These are phyloP conservation scores for Populus trichocarpa DNA, from an alignment of 441 rosid genomes.

Conservation along the genomic window DNA sequence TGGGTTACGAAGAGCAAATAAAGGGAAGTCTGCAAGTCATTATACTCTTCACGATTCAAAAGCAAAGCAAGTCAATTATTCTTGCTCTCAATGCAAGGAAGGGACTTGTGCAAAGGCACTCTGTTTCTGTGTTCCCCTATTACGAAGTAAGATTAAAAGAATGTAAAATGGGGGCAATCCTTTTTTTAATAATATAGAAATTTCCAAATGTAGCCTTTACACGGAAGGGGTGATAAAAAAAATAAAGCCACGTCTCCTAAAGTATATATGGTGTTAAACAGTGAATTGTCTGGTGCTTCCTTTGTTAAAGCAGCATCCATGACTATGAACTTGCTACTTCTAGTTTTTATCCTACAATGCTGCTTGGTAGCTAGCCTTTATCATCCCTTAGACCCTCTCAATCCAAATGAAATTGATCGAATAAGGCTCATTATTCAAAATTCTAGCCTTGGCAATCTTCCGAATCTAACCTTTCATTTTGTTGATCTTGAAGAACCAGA, in stretches of 20 bases:
- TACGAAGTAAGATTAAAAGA: not conserved
- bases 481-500: constrained; percentile 76
- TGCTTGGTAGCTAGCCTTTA: constrained; percentile 21
- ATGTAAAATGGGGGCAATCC: not conserved
- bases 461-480: constrained; percentile 62
- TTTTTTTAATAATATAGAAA: not conserved
- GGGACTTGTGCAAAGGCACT: not conserved
- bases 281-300: not conserved
- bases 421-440: constrained; percentile 37
- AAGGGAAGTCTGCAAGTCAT: not conserved
- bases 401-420: constrained; percentile 51
- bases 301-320: constrained; percentile 21
- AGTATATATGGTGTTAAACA: constrained; percentile 6
- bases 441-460: constrained; percentile 35
- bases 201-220: not conserved
- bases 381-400: constrained; percentile 72
- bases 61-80: constrained; percentile 11
- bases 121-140: not conserved
- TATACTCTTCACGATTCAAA: constrained; percentile 6
- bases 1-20: not conserved
- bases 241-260: not conserved
- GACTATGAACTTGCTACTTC: constrained; percentile 24
- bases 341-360: constrained; percentile 33
- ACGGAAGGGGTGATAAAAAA: not conserved
- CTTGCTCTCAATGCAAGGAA: constrained; percentile 33